These are phyloP conservation scores for Lathyrus sativus DNA, from an alignment of 306 rosid genomes.

Conservation along the genomic window DNA sequence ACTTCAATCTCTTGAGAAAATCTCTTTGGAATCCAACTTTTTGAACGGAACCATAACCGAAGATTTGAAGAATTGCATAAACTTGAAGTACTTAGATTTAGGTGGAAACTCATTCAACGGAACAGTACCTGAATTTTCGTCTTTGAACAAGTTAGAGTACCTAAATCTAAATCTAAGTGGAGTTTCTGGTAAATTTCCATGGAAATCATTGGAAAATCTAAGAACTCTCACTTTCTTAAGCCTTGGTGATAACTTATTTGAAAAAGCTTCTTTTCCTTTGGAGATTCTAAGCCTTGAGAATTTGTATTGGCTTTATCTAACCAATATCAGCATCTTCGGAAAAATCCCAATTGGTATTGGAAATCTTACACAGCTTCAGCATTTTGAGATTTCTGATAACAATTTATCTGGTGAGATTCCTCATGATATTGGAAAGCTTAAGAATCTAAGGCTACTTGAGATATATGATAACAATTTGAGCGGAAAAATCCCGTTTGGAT, in stretches of 20 bases:
- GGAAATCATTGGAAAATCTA: constrained; percentile 75
- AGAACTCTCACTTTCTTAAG: constrained; percentile 61
- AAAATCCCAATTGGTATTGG: constrained; percentile 65
- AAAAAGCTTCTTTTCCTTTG: constrained; percentile 49
- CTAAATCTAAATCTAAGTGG: constrained; percentile 62
- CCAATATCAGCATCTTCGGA: constrained; percentile 70
- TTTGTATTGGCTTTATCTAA: constrained; percentile 74
- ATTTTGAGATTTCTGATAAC: constrained; percentile 74
- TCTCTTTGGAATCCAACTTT: constrained; percentile 54
- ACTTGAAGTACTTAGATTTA: constrained; percentile 66
- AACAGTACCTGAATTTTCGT: constrained; percentile 65
- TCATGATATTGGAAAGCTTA: constrained; percentile 54
- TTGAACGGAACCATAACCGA: constrained; percentile 54
- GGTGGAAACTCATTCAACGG: constrained; percentile 66
- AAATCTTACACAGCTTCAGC: constrained; percentile 60
- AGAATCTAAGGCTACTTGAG: constrained; percentile 63
- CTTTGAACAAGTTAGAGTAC: constrained; percentile 45
- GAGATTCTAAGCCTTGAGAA: constrained; percentile 65
- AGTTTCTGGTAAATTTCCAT: constrained; percentile 78
- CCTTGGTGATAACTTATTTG: constrained; percentile 71
- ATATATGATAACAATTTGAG: constrained; percentile 56
- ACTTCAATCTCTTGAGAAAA: constrained; percentile 52
- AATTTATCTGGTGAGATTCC: constrained; percentile 65
- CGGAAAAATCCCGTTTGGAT: constrained; percentile 64
- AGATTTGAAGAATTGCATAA: constrained; percentile 61